Percentiles rank a stretch among this genome's conserved stretches.
These are phyloP conservation scores for Hevea brasiliensis DNA, from an alignment of 345 rosid species.

Conservation along the genomic window DNA sequence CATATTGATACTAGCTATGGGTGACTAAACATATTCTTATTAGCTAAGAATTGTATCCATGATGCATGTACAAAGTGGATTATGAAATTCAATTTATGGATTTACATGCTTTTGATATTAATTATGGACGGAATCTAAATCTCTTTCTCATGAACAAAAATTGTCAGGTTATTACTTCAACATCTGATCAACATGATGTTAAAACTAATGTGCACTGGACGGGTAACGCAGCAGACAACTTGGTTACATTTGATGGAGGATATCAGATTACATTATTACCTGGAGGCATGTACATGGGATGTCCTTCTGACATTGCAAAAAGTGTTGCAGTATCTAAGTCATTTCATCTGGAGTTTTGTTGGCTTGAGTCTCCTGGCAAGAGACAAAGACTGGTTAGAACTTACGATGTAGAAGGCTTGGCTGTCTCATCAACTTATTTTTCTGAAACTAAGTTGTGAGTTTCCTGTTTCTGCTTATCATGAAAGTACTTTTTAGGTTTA, in stretches of 20 bases:
- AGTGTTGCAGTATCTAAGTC: constrained; percentile 65
- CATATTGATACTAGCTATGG: not conserved
- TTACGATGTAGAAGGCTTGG: constrained; percentile 76
- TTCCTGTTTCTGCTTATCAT: not conserved
- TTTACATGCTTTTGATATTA: not conserved
- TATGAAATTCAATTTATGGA: not conserved
- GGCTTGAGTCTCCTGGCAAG: constrained; percentile 67
- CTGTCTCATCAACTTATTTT: constrained; percentile 80
- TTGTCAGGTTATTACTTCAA: constrained; percentile 57
- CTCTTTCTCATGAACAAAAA: constrained; percentile 5
- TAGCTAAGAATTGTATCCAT: not conserved
- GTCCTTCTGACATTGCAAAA: constrained; percentile 63
- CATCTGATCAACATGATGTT: constrained; percentile 31
- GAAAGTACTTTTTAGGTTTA: not conserved
- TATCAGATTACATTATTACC: constrained; percentile 70
- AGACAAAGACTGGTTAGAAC: constrained; percentile 84
- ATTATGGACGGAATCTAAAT: constrained; percentile 2
- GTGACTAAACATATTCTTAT: not conserved
- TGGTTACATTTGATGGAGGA: constrained; percentile 67
- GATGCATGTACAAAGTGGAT: not conserved
- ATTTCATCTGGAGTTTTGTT: constrained; percentile 84
- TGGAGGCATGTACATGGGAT: constrained; percentile 93
- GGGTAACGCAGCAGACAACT: constrained; percentile 51
- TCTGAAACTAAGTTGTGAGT: constrained; percentile 57
- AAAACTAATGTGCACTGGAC: constrained; percentile 64